Evolutionary conservation across 2,329 filamentous ascomycete genomes (phyloP), one percentile per base, ranked within the genome.

Genomic region (Botrytis hyacinthi): DNA sequence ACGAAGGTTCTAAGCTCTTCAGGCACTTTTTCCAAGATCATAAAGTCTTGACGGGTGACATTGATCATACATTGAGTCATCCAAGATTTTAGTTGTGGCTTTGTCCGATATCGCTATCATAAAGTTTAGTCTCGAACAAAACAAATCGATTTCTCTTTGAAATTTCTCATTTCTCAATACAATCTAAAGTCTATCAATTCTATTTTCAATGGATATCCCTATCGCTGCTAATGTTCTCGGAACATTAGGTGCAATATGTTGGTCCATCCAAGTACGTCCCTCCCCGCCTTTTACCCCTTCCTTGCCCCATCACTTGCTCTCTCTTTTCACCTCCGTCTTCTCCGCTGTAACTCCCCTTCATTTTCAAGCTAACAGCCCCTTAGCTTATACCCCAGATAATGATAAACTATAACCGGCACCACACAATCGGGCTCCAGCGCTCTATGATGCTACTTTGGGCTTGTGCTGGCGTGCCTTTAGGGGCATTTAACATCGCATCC

Each of bases 371-470:
- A 26, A 44, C 37, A n/a, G 1, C 5, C 16, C 8, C 4, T 40
- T 78, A 92, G 86, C 84, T 93, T 40, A 86, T 93, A 40, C 91
- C 91, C 0, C 91, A 93, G 79, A 92, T 93, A 67, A 80, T 90
- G 48, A 87, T 92, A 78, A 93, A 93, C 78, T 89, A 90, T 77
- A 86, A 87, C 7, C 84, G 90, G 1, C 90, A 92, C 79, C 85
- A 91, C 83, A 90, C 90, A 1, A 87, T 84, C 0, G 91, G 90
- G 0, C 84, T 93, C 0, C 90, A 92, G 68, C 86, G 88, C 0
- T 88, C 88, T 0, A 92, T 93, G 90, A 92, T 93, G 90, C 86
- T 93, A 80, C 84, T 92, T 3, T 93, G 91, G 86, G 89, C 89
- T 0, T 88, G 85, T 82, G 91, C 91, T 1, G 91, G 91, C 0